Conservation (phyloP, 2,329 filamentous ascomycete genomes). For the Bretziella fagacearum region DNA sequence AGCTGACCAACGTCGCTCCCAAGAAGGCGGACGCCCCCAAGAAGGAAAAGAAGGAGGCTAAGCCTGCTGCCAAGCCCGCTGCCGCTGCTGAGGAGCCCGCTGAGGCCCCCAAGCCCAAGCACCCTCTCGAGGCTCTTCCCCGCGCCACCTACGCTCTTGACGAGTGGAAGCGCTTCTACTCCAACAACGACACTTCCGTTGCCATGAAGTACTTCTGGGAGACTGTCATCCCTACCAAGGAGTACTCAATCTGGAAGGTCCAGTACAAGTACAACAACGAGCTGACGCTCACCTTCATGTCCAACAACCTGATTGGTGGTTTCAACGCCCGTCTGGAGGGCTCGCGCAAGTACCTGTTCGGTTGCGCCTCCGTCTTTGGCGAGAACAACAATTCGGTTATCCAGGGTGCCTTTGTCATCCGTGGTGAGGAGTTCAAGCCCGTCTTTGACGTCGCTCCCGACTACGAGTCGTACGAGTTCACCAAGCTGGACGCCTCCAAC, state of each 20-base stretch:
- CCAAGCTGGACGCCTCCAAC: slow-evolving; percentile 83
- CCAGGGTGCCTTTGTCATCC: slow-evolving; percentile 84
- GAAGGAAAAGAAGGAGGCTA: slow-evolving; percentile 23
- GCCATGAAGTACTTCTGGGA: slow-evolving; percentile 98
- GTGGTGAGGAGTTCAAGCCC: slow-evolving; percentile 68
- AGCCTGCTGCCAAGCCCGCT: slow-evolving; percentile 23
- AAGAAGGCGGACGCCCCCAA: slow-evolving; percentile 64
- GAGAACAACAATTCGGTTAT: slow-evolving; percentile 77
- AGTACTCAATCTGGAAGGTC: slow-evolving; percentile 89
- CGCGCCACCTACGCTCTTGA: slow-evolving; percentile 71
- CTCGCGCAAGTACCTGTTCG: slow-evolving; percentile 97
- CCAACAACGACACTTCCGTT: slow-evolving; percentile 74
- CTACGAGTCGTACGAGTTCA: slow-evolving; percentile 91
- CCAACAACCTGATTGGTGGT: slow-evolving; percentile 92
- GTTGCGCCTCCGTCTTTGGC: slow-evolving; percentile 76
- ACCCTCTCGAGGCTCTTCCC: slow-evolving; percentile 74
- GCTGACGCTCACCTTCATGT: slow-evolving; percentile 97
- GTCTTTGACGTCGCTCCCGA: slow-evolving; percentile 97
- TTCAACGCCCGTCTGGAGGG: slow-evolving; percentile 96
- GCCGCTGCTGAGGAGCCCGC: slow-evolving; percentile 28
- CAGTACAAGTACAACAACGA: slow-evolving; percentile 99
- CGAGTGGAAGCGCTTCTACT: slow-evolving; percentile 98
- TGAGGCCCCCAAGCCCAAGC: slow-evolving; percentile 77
- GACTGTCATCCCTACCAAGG: slow-evolving; percentile 66
- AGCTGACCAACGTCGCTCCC: slow-evolving; percentile 51